These are phyloP conservation scores for Centaurea solstitialis DNA, from an alignment of 129 eudicot species.

Conservation along the genomic window DNA sequence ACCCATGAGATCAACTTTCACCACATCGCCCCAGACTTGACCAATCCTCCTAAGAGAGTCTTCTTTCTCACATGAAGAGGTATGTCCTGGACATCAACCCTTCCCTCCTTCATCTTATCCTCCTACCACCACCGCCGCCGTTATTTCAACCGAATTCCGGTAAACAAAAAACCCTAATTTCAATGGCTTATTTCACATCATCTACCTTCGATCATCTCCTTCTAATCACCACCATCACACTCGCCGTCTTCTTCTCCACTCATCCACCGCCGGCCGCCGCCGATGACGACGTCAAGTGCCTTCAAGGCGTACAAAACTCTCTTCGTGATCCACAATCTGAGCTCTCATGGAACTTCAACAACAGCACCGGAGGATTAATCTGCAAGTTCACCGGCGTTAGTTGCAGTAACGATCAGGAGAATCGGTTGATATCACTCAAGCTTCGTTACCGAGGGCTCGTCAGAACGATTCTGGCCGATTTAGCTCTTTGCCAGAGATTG, in stretches of 20 bases:
- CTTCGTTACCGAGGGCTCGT: conserved; percentile 32
- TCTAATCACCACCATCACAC: background rate
- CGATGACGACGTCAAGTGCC: conserved; percentile 61
- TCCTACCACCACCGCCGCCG: no score
- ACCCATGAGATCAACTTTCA: no score
- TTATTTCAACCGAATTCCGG: background rate
- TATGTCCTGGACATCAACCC: no score
- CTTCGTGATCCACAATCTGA: conserved; percentile 42
- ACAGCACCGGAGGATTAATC: conserved; percentile 47
- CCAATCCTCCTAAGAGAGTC: no score
- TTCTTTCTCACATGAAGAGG: no score
- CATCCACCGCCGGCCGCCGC: conserved; percentile 8
- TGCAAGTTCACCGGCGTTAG: conserved; percentile 51
- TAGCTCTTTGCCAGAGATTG: conserved; percentile 49
- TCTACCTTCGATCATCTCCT: background rate
- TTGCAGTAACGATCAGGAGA: conserved; percentile 77
- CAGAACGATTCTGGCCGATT: conserved; percentile 45
- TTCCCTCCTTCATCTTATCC: no score
- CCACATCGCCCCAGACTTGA: no score
- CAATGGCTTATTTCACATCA: conserved; percentile 20
- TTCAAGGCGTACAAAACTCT: conserved; percentile 48
- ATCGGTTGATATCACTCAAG: conserved; percentile 46
- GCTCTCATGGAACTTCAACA: conserved; percentile 54
- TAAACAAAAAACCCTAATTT: conserved; percentile 2
- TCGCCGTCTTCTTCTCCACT: conserved; percentile 4